These are phyloP conservation scores for Phytophthora kernoviae DNA, from an alignment of 352 stramenopile species.

Conservation along the genomic window DNA sequence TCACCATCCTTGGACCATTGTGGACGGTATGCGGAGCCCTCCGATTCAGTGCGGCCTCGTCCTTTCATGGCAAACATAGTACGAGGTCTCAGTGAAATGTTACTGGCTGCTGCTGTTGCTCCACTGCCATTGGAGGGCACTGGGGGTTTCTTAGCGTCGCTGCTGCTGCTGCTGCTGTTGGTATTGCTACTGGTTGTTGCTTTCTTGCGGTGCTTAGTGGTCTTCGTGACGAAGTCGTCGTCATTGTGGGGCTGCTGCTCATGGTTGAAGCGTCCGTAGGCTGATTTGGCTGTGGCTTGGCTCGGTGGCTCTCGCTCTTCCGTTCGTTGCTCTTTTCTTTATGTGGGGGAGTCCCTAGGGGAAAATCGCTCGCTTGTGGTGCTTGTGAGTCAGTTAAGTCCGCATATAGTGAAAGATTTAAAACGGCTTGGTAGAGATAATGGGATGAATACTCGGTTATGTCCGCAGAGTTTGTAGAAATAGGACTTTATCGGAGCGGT, in stretches of 20 bases:
- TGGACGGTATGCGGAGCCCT: slow-evolving; percentile 72
- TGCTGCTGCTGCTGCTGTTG: slow-evolving; percentile 7
- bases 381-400: slow-evolving; percentile 11
- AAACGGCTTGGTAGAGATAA: too few relatives aligned
- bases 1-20: slow-evolving; percentile 89
- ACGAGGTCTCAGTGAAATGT: slow-evolving; percentile 79
- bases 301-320: slow-evolving; percentile 11
- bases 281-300: slow-evolving; percentile 2
- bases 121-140: slow-evolving; percentile 4
- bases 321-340: slow-evolving; percentile 22
- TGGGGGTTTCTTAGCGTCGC: slow-evolving; percentile 31
- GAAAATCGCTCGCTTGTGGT: slow-evolving; percentile 3
- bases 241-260: slow-evolving; percentile 48
- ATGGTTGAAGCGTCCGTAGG: slow-evolving; percentile 15
- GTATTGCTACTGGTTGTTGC: slow-evolving; percentile 8
- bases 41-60: slow-evolving; percentile 69
- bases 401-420: slow-evolving; percentile 8
- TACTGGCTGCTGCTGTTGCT: slow-evolving; percentile 16
- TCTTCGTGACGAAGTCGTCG: slow-evolving; percentile 83
- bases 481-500: too few relatives aligned
- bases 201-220: slow-evolving; percentile 78
- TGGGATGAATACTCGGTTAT: too few relatives aligned
- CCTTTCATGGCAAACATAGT: slow-evolving; percentile 92
- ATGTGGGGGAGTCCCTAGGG: slow-evolving; percentile 16
- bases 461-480: too few relatives aligned